Percentiles rank a stretch among this genome's conserved stretches.
Evolutionary conservation across 2,329 filamentous ascomycete species (phyloP).

Genomic region (Neonectria sp.): DNA sequence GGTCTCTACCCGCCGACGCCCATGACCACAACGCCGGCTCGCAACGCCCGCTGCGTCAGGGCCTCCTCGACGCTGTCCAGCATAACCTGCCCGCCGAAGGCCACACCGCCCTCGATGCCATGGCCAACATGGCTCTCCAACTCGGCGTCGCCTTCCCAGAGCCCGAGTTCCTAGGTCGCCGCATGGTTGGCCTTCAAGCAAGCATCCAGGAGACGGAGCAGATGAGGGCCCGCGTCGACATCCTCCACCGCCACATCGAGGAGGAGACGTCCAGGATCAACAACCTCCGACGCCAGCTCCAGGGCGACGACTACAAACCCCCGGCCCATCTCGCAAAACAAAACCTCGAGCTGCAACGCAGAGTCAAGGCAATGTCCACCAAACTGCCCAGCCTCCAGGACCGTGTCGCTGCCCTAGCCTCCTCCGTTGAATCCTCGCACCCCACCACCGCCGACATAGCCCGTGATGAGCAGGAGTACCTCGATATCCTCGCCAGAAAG

Average conservation of each 20-base stretch:
- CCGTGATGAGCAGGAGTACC: constrained; percentile 71
- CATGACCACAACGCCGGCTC: neutral
- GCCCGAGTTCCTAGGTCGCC: constrained; percentile 64
- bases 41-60: constrained; percentile 48
- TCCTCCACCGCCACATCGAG: constrained; percentile 71
- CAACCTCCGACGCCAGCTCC: constrained; percentile 59
- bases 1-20: constrained; percentile 40
- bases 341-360: constrained; percentile 82
- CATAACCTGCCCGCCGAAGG: constrained; percentile 70
- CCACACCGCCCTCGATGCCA: constrained; percentile 67
- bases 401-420: constrained; percentile 61
- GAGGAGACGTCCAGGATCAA: constrained; percentile 62
- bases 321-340: constrained; percentile 73
- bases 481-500: constrained; percentile 70
- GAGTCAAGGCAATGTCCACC: constrained; percentile 75
- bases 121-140: constrained; percentile 67
- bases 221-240: constrained; percentile 66
- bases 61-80: constrained; percentile 69
- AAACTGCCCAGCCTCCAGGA: constrained; percentile 76
- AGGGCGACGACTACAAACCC: constrained; percentile 65
- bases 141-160: constrained; percentile 65
- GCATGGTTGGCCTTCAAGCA: constrained; percentile 70
- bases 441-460: constrained; percentile 72
- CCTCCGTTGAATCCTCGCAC: constrained; percentile 52
- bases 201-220: constrained; percentile 70